Percentiles rank a stretch among this genome's conserved stretches.
phyloP scores from a whole-genome alignment of 768 basidiomycete species.

The Leccinum incarnatum region DNA sequence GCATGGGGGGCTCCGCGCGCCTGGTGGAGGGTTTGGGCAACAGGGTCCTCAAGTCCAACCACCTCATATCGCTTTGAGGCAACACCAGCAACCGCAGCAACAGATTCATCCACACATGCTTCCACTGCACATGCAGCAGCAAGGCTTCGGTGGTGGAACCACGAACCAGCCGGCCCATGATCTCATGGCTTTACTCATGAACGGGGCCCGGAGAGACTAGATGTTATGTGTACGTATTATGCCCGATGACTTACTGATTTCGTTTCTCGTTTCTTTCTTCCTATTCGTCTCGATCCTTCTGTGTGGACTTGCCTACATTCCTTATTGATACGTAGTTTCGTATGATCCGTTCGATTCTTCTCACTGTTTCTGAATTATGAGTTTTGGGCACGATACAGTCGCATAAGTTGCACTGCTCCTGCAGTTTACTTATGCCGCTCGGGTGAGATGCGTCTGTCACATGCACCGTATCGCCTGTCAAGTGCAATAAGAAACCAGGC shows the following conservation, averaged over 20 bases:
- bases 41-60: conserved; percentile 33
- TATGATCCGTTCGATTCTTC: conserved; percentile 21
- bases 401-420: not conserved
- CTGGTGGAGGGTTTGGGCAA: conserved; percentile 40
- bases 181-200: conserved; percentile 83
- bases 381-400: conserved; percentile 11
- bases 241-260: conserved; percentile 13
- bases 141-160: conserved; percentile 43
- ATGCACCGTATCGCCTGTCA: conserved; percentile 11
- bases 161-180: conserved; percentile 65
- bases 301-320: conserved; percentile 30
- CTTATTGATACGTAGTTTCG: conserved; percentile 33
- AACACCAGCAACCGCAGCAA: conserved; percentile 39
- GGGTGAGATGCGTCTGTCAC: conserved; percentile 12
- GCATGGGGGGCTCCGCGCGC: conserved; percentile 44
- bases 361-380: conserved; percentile 27
- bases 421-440: not conserved
- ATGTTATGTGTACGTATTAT: conserved; percentile 13
- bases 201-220: conserved; percentile 62
- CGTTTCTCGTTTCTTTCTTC: conserved; percentile 8
- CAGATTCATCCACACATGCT: conserved; percentile 54
- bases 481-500: conserved; percentile 2
- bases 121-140: conserved; percentile 62
- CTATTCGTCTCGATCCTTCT: conserved; percentile 8
- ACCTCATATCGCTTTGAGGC: conserved; percentile 32